A percentile compares a stretch with the other conserved stretches of the same genome.
These are phyloP conservation scores for Colletotrichum orchidophilum DNA, from an alignment of 2,329 filamentous ascomycete species.

Conservation along the genomic window DNA sequence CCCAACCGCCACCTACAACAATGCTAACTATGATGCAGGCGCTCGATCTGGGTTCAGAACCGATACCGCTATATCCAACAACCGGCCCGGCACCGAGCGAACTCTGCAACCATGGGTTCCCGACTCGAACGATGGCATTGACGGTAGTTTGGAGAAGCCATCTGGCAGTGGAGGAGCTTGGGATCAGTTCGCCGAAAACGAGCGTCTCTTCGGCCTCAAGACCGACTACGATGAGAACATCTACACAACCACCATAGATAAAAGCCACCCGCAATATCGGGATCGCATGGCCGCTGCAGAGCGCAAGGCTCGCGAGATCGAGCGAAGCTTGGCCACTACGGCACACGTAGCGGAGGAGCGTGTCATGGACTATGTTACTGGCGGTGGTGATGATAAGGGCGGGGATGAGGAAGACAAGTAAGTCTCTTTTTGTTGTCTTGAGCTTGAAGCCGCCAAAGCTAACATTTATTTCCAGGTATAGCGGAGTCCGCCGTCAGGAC, in stretches of 20 bases:
- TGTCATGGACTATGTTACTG: slow-evolving; percentile 72
- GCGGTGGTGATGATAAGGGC: slow-evolving; percentile 70
- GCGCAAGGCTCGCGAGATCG: slow-evolving; percentile 88
- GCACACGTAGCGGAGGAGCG: slow-evolving; percentile 91
- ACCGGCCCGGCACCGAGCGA: slow-evolving; percentile 74
- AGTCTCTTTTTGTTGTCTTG: slow-evolving; percentile 38
- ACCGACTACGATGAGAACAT: slow-evolving; percentile 94
- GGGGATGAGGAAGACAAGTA: slow-evolving; percentile 95
- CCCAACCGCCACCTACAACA: background rate
- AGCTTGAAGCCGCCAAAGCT: background rate
- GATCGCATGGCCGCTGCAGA: slow-evolving; percentile 82
- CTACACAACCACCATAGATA: slow-evolving; percentile 93
- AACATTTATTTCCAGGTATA: slow-evolving; percentile 70
- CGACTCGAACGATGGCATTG: slow-evolving; percentile 67
- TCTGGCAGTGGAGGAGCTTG: slow-evolving; percentile 63
- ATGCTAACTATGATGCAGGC: slow-evolving; percentile 57
- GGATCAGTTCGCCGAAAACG: slow-evolving; percentile 96
- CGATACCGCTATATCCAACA: slow-evolving; percentile 86
- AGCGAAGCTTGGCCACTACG: slow-evolving; percentile 77
- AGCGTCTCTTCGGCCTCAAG: slow-evolving; percentile 85
- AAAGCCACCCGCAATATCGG: slow-evolving; percentile 82
- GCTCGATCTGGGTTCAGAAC: slow-evolving; percentile 79
- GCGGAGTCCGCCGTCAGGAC: slow-evolving; percentile 84
- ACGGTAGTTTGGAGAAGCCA: slow-evolving; percentile 75
- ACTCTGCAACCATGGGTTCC: slow-evolving; percentile 85